phyloP scores from a whole-genome alignment of 106 monocot genomes.

The Phalaenopsis equestris region DNA sequence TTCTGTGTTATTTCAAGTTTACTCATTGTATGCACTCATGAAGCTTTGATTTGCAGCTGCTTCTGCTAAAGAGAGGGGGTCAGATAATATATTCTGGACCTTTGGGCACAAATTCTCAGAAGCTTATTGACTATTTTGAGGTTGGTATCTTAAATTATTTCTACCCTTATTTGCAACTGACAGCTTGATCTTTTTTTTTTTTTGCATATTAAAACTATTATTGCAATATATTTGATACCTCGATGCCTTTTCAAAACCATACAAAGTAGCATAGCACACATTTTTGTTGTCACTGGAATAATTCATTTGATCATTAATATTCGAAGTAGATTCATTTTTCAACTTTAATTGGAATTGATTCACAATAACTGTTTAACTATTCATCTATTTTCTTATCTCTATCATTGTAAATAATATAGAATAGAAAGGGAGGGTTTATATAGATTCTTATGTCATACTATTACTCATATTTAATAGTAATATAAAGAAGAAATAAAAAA shows the following conservation, averaged over 20 bases:
- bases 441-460: no score
- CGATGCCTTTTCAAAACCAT: not conserved
- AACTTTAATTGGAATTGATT: no score
- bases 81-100: constrained; percentile 65
- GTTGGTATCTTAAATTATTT: constrained; percentile 16
- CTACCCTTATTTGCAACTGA: not conserved
- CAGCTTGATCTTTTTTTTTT: not conserved
- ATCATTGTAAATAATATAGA: no score
- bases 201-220: not conserved
- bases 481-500: no score
- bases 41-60: constrained; percentile 28
- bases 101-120: constrained; percentile 51
- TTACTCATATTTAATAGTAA: no score
- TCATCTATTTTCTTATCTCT: no score
- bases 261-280: not conserved
- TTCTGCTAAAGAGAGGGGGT: constrained; percentile 78
- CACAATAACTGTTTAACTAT: no score
- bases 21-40: not conserved
- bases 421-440: no score
- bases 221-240: not conserved
- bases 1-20: not conserved
- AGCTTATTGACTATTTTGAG: constrained; percentile 73
- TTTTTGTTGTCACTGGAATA: no score
- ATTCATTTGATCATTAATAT: not conserved
- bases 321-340: no score